A percentile compares a stretch with the other conserved stretches of the same genome.
Evolutionary conservation across 805 yeast species (phyloP).

Genomic region (Spencermartinsiella europaea): DNA sequence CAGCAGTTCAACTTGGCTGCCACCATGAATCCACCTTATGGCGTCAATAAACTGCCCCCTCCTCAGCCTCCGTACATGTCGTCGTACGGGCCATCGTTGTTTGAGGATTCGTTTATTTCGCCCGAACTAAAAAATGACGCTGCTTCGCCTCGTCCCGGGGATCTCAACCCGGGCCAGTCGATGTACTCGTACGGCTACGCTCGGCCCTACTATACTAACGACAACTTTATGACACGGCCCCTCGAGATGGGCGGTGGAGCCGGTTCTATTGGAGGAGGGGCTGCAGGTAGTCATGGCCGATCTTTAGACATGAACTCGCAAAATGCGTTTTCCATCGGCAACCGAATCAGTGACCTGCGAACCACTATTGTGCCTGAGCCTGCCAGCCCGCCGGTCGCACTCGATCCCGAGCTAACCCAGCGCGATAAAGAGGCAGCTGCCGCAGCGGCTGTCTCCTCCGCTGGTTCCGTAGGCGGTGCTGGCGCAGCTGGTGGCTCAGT

Average conservation of each 20-base stretch:
- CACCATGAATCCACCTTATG: neutral
- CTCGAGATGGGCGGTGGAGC: neutral
- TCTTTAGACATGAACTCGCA: neutral
- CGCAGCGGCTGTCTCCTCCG: neutral
- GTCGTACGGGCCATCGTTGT: neutral
- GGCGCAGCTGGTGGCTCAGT: neutral
- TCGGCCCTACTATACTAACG: neutral
- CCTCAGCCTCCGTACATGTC: neutral
- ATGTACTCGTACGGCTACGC: neutral
- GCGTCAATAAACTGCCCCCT: neutral
- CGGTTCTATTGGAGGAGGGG: neutral
- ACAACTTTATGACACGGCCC: neutral
- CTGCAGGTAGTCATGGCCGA: neutral
- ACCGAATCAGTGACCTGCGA: conserved; percentile 2
- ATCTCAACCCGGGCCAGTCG: neutral
- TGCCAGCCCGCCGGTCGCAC: conserved; percentile 1
- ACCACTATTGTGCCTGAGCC: neutral
- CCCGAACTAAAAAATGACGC: neutral
- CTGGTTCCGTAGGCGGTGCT: neutral
- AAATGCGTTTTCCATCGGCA: neutral
- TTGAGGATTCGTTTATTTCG: neutral
- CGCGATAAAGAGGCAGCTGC: conserved; percentile 4
- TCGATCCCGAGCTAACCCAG: conserved; percentile 3
- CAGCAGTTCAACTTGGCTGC: neutral
- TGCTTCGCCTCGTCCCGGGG: neutral